Conservation (phyloP, 176 grass and related monocot species). For the Oryza longistaminata region DNA sequence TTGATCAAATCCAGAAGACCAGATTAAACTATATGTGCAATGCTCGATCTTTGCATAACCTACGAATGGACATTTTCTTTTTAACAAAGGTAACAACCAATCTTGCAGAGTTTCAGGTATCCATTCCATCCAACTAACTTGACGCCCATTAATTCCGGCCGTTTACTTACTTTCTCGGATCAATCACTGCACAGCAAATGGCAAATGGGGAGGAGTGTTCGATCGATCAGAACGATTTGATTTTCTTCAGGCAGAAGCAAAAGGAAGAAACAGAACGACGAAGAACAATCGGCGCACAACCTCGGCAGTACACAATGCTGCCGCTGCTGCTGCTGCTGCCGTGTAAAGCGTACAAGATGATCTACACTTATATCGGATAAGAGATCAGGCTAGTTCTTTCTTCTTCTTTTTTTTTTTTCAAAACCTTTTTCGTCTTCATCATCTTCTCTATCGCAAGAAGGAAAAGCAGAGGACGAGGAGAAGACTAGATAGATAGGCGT, state of each 20-base stretch:
- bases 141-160: background rate
- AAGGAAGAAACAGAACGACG: background rate
- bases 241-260: conserved; percentile 42
- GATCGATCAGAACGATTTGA: background rate
- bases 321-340: conserved; percentile 31
- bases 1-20: background rate
- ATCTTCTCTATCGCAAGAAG: conserved; percentile 7
- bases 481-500: background rate
- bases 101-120: background rate
- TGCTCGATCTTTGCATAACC: background rate
- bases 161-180: background rate
- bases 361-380: conserved; percentile 50
- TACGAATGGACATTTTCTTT: background rate
- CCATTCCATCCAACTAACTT: background rate
- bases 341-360: conserved; percentile 41
- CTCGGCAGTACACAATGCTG: background rate
- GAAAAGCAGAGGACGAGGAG: background rate
- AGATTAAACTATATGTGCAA: background rate
- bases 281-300: conserved; percentile 12
- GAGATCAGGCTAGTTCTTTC: conserved; percentile 22
- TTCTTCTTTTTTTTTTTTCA: background rate
- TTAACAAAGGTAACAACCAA: too few species aligned
- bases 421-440: background rate
- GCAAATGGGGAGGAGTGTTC: background rate
- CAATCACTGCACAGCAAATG: background rate